Evolutionary conservation across 1,139 yeast genomes (phyloP).

Genomic region (Yamadazyma trypodendri): DNA sequence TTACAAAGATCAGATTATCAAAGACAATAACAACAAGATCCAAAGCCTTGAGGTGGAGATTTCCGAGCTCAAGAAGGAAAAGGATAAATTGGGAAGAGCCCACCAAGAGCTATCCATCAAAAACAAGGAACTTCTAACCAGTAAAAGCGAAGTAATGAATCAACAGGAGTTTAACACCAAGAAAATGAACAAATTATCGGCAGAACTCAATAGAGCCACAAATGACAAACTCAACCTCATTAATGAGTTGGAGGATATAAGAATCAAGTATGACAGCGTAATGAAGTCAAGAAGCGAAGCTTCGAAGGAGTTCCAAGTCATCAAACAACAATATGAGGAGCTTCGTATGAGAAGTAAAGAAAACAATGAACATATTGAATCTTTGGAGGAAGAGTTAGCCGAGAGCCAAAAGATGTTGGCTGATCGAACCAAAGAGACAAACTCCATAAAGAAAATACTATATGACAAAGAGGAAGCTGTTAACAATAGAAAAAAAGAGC

Average conservation of each 20-base stretch:
- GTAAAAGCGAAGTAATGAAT: conserved; percentile 38
- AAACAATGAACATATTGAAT: conserved; percentile 56
- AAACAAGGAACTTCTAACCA: conserved; percentile 33
- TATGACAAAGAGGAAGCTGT: conserved; percentile 66
- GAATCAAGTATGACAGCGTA: conserved; percentile 49
- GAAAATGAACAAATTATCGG: conserved; percentile 31
- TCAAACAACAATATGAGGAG: conserved; percentile 79
- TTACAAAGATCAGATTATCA: conserved; percentile 51
- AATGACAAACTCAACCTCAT: conserved; percentile 52
- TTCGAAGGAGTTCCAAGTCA: conserved; percentile 54
- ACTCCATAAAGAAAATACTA: conserved; percentile 66
- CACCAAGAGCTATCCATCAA: conserved; percentile 39
- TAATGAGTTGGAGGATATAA: conserved; percentile 51
- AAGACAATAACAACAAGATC: conserved; percentile 39
- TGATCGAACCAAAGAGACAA: conserved; percentile 77
- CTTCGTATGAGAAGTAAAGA: conserved; percentile 67
- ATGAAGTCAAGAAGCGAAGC: conserved; percentile 48
- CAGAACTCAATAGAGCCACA: conserved; percentile 39
- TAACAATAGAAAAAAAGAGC: conserved; percentile 40
- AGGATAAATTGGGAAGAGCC: conserved; percentile 9
- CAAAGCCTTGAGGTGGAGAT: conserved; percentile 35
- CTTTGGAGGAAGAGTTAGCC: conserved; percentile 74
- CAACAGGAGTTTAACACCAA: conserved; percentile 40
- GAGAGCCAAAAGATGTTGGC: conserved; percentile 73
- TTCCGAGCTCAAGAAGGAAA: conserved; percentile 37